Conservation (phyloP, 345 rosid genomes). For the Sisymbrium irio region DNA sequence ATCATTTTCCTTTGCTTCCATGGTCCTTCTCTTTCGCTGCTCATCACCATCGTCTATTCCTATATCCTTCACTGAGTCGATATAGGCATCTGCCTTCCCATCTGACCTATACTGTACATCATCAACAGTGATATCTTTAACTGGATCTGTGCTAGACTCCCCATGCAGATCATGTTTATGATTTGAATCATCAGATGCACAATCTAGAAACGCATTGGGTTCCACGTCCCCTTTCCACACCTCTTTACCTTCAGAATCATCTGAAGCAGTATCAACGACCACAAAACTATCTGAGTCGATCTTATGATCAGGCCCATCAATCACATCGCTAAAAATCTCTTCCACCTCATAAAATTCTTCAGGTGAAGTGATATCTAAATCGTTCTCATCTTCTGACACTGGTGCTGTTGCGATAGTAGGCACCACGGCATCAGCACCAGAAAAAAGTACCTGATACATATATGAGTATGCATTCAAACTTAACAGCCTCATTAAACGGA, state of each 20-base stretch:
- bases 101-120: constrained; percentile 74
- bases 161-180: constrained; percentile 45
- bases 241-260: constrained; percentile 50
- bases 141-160: constrained; percentile 53
- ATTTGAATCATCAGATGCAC: constrained; percentile 67
- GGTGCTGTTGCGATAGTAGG: constrained; percentile 52
- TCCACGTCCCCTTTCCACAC: constrained; percentile 70
- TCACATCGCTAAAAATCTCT: constrained; percentile 78
- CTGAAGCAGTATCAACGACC: constrained; percentile 35
- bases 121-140: constrained; percentile 92
- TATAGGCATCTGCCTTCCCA: constrained; percentile 48
- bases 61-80: constrained; percentile 78
- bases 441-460: constrained; percentile 87
- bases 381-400: constrained; percentile 59
- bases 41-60: constrained; percentile 65
- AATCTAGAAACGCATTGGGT: constrained; percentile 65
- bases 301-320: constrained; percentile 63
- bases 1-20: constrained; percentile 41
- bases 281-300: constrained; percentile 40
- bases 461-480: constrained; percentile 68
- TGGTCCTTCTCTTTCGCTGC: constrained; percentile 35
- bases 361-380: constrained; percentile 66
- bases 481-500: constrained; percentile 40
- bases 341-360: constrained; percentile 98
- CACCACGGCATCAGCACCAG: constrained; percentile 67